A percentile compares a stretch with the other conserved stretches of the same genome.
Conservation (phyloP, 108 stramenopile genomes). For the Epithemia pelagica region DNA sequence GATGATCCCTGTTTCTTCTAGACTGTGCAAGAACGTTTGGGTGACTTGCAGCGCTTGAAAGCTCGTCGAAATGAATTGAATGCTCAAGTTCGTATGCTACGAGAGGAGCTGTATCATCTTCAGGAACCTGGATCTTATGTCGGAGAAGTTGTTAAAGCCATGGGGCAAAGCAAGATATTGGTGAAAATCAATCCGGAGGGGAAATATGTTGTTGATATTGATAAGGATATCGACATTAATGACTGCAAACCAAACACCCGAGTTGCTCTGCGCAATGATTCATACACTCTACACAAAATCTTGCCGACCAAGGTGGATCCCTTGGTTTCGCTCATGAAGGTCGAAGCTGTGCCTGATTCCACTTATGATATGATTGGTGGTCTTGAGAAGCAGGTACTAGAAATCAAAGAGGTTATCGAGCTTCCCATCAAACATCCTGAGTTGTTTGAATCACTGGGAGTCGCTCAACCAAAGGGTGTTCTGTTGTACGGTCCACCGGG, state of each 20-base stretch:
- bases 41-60: slow-evolving; percentile 89
- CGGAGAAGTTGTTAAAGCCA: slow-evolving; percentile 99
- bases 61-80: slow-evolving; percentile 97
- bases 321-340: slow-evolving; percentile 97
- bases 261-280: slow-evolving; percentile 97
- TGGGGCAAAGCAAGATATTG: slow-evolving; percentile 97
- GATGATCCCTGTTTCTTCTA: slow-evolving; percentile 12
- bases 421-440: slow-evolving; percentile 99
- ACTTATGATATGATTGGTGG: slow-evolving; percentile 99
- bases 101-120: slow-evolving; percentile 96
- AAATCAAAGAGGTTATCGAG: slow-evolving; percentile 99
- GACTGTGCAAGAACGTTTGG: slow-evolving; percentile 67
- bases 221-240: slow-evolving; percentile 95
- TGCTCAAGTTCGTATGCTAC: slow-evolving; percentile 92
- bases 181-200: slow-evolving; percentile 99
- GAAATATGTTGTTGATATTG: slow-evolving; percentile 98
- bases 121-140: slow-evolving; percentile 98
- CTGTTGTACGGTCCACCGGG: slow-evolving; percentile 98
- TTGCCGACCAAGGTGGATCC: slow-evolving; percentile 99
- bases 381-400: slow-evolving; percentile 97
- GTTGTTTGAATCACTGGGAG: slow-evolving; percentile 96
- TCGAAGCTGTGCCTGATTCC: slow-evolving; percentile 99
- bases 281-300: slow-evolving; percentile 97
- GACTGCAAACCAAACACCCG: slow-evolving; percentile 96
- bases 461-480: slow-evolving; percentile 98